Percentiles rank a stretch among this genome's conserved stretches.
Conservation (phyloP, 495 filamentous ascomycete species). For the Podospora pseudoanserina region DNA sequence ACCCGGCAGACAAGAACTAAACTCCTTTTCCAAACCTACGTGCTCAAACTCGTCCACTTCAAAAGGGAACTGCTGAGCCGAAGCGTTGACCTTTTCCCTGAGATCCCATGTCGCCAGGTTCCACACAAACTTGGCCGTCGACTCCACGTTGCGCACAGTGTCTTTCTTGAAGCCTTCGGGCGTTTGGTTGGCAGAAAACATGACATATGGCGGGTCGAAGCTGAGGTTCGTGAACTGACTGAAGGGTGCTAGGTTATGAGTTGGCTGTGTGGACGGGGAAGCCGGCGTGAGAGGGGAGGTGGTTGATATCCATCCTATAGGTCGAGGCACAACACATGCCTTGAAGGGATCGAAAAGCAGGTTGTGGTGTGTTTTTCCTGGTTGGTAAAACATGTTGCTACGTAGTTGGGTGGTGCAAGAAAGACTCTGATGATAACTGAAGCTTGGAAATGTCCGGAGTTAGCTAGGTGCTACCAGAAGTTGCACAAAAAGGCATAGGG, state of each 20-base stretch:
- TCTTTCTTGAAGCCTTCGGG: slow-evolving; percentile 45
- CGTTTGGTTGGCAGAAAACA: slow-evolving; percentile 55
- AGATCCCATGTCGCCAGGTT: slow-evolving; percentile 55
- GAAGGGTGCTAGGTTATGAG: slow-evolving; percentile 53
- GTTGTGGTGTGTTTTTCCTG: slow-evolving; percentile 12
- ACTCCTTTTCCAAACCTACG: slow-evolving; percentile 46
- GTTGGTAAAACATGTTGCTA: slow-evolving; percentile 19
- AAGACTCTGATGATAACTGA: too few species aligned
- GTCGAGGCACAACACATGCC: slow-evolving; percentile 22
- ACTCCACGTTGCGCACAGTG: slow-evolving; percentile 50
- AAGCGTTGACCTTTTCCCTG: slow-evolving; percentile 50
- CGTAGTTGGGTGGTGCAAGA: too few species aligned
- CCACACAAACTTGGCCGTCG: slow-evolving; percentile 54
- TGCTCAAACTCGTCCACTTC: slow-evolving; percentile 53
- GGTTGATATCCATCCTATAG: slow-evolving; percentile 27
- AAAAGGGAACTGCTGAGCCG: slow-evolving; percentile 39
- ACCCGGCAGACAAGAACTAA: slow-evolving; percentile 14
- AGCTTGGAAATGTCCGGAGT: not conserved
- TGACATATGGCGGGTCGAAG: slow-evolving; percentile 57
- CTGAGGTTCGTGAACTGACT: slow-evolving; percentile 59
- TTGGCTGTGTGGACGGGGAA: not conserved
- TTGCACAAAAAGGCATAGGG: not conserved
- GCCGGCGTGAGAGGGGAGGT: slow-evolving; percentile 19
- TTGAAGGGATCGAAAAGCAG: slow-evolving; percentile 26
- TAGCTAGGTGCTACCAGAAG: not conserved